A percentile compares a stretch with the other conserved stretches of the same genome.
These are phyloP conservation scores for Plantago coronopus DNA, from an alignment of 305 asterid species.

Conservation along the genomic window DNA sequence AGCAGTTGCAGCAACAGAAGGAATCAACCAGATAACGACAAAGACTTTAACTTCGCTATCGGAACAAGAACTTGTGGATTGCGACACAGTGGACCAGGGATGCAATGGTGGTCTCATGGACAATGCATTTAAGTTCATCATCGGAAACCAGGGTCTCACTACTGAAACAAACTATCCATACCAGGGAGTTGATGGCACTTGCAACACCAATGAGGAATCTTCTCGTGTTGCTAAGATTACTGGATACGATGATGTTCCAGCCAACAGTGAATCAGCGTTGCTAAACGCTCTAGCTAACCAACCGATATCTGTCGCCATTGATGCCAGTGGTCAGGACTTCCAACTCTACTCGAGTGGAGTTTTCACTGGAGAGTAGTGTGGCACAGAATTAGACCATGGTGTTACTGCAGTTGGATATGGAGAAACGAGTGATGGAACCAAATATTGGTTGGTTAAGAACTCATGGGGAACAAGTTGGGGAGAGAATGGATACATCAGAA, in stretches of 20 bases:
- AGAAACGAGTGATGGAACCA: not conserved
- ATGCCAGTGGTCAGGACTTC: conserved; percentile 3
- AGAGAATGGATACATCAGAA: conserved; percentile 1
- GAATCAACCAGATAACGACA: not conserved
- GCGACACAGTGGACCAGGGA: not conserved
- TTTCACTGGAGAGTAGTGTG: not conserved
- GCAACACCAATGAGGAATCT: not conserved
- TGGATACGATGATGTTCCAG: conserved; percentile 1
- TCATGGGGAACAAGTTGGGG: conserved; percentile 7
- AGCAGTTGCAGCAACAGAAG: conserved; percentile 9
- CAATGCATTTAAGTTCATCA: conserved; percentile 6
- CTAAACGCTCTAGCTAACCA: conserved; percentile 3
- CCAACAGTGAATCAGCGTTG: conserved; percentile 4
- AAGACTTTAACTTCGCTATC: not conserved
- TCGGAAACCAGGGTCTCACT: not conserved
- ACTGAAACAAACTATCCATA: not conserved
- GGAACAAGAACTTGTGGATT: conserved; percentile 4
- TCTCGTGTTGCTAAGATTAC: conserved; percentile 5
- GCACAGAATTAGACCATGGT: not conserved
- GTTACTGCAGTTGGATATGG: conserved; percentile 10
- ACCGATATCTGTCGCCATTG: conserved; percentile 7
- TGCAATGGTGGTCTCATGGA: conserved; percentile 10
- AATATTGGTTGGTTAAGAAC: conserved; percentile 8
- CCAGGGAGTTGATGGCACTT: not conserved
- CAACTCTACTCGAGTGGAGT: conserved; percentile 5